phyloP scores from a whole-genome alignment of 2,329 filamentous ascomycete species.

The Fusarium annulatum region DNA sequence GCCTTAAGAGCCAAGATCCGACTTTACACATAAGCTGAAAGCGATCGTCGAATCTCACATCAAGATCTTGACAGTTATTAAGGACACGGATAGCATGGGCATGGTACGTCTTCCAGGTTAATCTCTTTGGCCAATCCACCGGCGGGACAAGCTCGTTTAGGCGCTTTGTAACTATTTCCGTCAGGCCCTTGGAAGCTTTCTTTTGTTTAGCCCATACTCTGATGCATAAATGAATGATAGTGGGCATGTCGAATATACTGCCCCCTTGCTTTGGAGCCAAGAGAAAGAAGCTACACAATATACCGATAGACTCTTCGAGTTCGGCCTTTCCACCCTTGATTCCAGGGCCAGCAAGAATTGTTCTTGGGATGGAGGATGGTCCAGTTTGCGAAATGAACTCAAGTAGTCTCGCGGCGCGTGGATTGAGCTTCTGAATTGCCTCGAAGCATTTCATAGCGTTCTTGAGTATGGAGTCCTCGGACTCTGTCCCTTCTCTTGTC shows the following conservation, averaged over 20 bases:
- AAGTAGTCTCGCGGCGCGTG: accelerated
- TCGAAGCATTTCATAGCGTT: not conserved
- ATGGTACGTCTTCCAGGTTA: not conserved
- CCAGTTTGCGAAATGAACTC: not conserved
- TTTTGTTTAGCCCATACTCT: not conserved
- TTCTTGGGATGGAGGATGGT: not conserved
- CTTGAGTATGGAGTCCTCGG: no score
- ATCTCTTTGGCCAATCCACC: not conserved
- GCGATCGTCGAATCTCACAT: not conserved
- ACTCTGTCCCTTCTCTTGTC: no score
- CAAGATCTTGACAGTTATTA: not conserved
- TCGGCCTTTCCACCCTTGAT: accelerated
- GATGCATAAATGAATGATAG: not conserved
- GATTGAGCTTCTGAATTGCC: accelerated
- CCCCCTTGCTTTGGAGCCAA: not conserved
- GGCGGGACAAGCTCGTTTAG: not conserved
- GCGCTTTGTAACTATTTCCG: not conserved
- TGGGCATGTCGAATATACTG: not conserved
- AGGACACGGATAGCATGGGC: not conserved
- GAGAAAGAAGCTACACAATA: not conserved
- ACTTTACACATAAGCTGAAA: not conserved
- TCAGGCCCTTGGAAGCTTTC: no score
- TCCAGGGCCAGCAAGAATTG: not conserved
- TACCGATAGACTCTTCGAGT: not conserved
- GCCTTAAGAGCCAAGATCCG: not conserved